Conservation (phyloP, 805 yeast genomes). For the Metschnikowia vanudenii region DNA sequence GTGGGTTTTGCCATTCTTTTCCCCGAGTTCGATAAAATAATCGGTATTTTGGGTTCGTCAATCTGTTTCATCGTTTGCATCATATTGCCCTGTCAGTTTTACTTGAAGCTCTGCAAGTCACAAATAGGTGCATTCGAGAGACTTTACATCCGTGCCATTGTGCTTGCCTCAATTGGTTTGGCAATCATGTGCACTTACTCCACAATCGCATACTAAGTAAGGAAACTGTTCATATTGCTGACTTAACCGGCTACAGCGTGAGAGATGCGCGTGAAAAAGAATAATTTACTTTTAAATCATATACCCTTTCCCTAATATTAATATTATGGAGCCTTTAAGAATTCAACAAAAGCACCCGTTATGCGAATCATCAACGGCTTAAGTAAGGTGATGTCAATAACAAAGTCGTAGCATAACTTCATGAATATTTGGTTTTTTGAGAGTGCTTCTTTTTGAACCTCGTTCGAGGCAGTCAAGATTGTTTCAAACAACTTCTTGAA, state of each 20-base stretch:
- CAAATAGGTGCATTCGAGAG: constrained; percentile 17
- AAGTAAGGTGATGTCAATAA: constrained; percentile 27
- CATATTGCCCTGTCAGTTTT: constrained; percentile 73
- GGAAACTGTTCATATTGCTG: not conserved
- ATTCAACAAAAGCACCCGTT: constrained; percentile 26
- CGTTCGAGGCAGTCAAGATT: constrained; percentile 17
- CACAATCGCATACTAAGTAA: constrained; percentile 15
- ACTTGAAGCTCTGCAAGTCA: constrained; percentile 33
- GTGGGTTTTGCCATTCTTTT: constrained; percentile 60
- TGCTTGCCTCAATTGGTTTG: constrained; percentile 15
- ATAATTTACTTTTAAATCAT: not conserved
- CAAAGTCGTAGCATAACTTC: constrained; percentile 41
- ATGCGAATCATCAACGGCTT: constrained; percentile 33
- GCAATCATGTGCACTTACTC: constrained; percentile 23
- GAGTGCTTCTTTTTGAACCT: constrained; percentile 11
- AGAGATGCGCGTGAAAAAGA: too few species aligned
- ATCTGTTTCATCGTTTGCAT: constrained; percentile 78
- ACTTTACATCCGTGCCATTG: constrained; percentile 9
- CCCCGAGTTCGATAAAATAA: constrained; percentile 78
- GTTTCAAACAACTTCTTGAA: constrained; percentile 38
- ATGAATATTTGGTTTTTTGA: constrained; percentile 18
- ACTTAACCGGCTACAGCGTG: too few species aligned
- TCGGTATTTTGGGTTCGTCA: constrained; percentile 79
- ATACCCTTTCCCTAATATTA: not conserved
- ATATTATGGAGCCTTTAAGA: constrained; percentile 1